Evolutionary conservation across 2,329 filamentous ascomycete species (phyloP).

Genomic region (Stemphylium vesicarium): DNA sequence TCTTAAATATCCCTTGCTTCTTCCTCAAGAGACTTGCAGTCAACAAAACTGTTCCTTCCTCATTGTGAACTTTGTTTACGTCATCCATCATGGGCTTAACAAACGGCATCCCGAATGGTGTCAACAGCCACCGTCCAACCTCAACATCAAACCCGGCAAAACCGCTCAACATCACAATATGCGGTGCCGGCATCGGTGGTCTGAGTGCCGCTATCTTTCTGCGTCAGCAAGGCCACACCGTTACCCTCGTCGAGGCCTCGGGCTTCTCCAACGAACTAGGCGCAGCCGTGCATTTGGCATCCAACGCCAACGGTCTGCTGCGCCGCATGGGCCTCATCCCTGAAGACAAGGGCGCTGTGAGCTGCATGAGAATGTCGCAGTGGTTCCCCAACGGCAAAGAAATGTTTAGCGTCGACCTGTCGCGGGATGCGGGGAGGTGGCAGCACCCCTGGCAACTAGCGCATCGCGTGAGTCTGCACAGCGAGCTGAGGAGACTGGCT

Average conservation of each 20-base stretch:
- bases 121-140: not conserved
- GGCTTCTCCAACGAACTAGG: slow-evolving; percentile 63
- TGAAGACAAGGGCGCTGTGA: slow-evolving; percentile 49
- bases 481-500: slow-evolving; percentile 58
- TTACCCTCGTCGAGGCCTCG: slow-evolving; percentile 53
- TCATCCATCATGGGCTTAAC: slow-evolving; percentile 25
- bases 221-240: slow-evolving; percentile 48
- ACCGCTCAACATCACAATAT: slow-evolving; percentile 50
- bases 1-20: not conserved
- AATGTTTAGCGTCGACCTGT: slow-evolving; percentile 47
- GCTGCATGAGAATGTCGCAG: slow-evolving; percentile 42
- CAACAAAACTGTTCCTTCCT: not conserved
- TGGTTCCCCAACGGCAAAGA: slow-evolving; percentile 48
- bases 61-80: not conserved
- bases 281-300: slow-evolving; percentile 67
- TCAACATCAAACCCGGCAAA: slow-evolving; percentile 12
- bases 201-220: slow-evolving; percentile 61
- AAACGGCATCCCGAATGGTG: slow-evolving; percentile 6
- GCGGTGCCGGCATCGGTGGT: slow-evolving; percentile 60
- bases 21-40: not conserved
- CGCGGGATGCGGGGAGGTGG: slow-evolving; percentile 53
- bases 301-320: slow-evolving; percentile 67
- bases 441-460: slow-evolving; percentile 61
- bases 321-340: slow-evolving; percentile 53
- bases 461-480: slow-evolving; percentile 62